Percentiles rank a stretch among this genome's conserved stretches.
Evolutionary conservation across 768 basidiomycete genomes (phyloP).

Genomic region (Suillus alpinus): DNA sequence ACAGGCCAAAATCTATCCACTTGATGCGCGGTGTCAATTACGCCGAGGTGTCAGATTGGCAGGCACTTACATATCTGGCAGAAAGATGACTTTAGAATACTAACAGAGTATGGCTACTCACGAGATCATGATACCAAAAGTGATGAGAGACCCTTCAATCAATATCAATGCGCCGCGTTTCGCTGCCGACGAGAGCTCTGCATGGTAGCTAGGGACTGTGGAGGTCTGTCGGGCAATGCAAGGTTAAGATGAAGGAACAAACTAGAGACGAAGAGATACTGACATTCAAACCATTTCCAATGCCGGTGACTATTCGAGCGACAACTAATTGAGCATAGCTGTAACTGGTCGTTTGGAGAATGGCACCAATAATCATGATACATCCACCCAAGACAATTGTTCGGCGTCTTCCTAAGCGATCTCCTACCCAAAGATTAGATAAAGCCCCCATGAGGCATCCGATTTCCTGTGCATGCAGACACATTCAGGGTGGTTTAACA

Average conservation of each 20-base stretch:
- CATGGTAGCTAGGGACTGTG: slow-evolving; percentile 62
- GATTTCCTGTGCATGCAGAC: slow-evolving; percentile 44
- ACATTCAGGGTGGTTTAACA: not conserved
- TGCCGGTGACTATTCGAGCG: slow-evolving; percentile 56
- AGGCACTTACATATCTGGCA: slow-evolving; percentile 14
- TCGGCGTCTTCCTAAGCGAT: slow-evolving; percentile 54
- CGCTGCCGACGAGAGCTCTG: slow-evolving; percentile 62
- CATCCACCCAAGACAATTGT: slow-evolving; percentile 57
- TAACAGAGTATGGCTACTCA: slow-evolving; percentile 31
- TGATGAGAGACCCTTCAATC: slow-evolving; percentile 63
- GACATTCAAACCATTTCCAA: slow-evolving; percentile 66
- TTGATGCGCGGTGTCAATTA: slow-evolving; percentile 15
- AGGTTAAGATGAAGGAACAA: not conserved
- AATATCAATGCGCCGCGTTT: slow-evolving; percentile 61
- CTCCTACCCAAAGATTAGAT: slow-evolving; percentile 59
- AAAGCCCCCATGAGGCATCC: slow-evolving; percentile 65
- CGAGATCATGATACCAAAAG: slow-evolving; percentile 62
- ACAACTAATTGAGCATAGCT: slow-evolving; percentile 61
- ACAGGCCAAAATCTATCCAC: slow-evolving; percentile 69
- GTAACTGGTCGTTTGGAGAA: slow-evolving; percentile 55
- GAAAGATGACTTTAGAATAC: not conserved
- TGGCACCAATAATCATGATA: slow-evolving; percentile 62
- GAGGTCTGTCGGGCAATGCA: slow-evolving; percentile 44
- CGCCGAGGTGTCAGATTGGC: not conserved
- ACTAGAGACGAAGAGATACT: slow-evolving; percentile 11